Base-by-base conservation (phyloP, 192 early-diverging fungal genomes). In the Coemansia sp. region DNA sequence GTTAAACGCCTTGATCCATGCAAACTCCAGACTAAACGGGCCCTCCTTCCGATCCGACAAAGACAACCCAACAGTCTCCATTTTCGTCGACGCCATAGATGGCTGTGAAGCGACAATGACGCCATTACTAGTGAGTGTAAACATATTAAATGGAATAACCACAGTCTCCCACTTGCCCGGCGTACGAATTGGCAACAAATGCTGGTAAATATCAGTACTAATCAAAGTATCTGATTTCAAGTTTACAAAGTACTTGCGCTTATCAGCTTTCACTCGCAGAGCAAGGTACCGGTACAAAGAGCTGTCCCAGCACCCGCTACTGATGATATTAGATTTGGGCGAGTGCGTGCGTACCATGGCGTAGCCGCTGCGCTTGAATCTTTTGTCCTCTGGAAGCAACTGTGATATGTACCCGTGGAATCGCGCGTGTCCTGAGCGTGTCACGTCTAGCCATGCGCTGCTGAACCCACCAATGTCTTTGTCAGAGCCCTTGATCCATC, bases 141-240 rank as follows among this genome's bases (percentile, higher is more conserved):
- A 98, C 75, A 94, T 93, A 49, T 89, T 88, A 79, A 97, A 97
- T 16, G 97, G 97, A 46, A 98, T 92, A 80, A 96, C 85, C 33
- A 96, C 86, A 27, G 88, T 92, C 86, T 98, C 96, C 96, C 96
- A 98, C 73, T 91, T 87, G 2, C 96, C 96, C 3, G 96, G 95
- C 5, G 83, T 92, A 61, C 91, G 86, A 51, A 96, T 88, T 68
- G 94, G 93, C 65, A 98, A 66, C 55, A 96, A 87, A 80, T 98
- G 97, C 77, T 98, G 97, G 86, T 93, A 97, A 27, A 97, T 86
- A 80, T 95, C 92, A 0, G 94, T 91, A 41, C 88, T 91, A 51
- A 93, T 89, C 18, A 96, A 77, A 27, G 89, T 89, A 66, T 95
- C 93, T 12, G 95, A 94, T 69, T 95, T 91, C 16, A 98, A 76